Evolutionary conservation across 1,284 basidiomycete genomes (phyloP), one percentile per base, ranked within the genome.

Genomic region (Psilocybe mexicana): DNA sequence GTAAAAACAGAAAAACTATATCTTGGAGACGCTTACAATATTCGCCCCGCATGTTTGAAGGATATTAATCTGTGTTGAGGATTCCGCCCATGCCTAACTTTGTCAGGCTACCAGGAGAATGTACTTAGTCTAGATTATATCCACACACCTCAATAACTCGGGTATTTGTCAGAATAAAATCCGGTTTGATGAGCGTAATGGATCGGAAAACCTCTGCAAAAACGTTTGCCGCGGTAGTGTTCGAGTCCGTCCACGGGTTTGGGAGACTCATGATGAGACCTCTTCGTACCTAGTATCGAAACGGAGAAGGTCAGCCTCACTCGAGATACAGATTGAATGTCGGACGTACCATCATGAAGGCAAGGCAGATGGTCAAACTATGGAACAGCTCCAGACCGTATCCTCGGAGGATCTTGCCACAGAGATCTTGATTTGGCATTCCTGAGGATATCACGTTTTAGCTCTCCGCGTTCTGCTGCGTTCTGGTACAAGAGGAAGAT

Each of bases 331-430:
- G 23, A 33, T 8, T 3, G 26, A 30, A 25, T 5, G 6, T 38
- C 7, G n/a, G 2, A 8, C 43, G 24, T 44, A 52, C 49, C 48
- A 47, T 52, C 1, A 33, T 52, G 18, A 57, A 57, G 12, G 51
- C 44, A 2, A 56, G 18, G 14, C 25, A 28, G 42, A 56, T 33
- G 10, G 47, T 48, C n/a, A 50, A 23, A 48, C 48, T 51, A 14
- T 56, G 55, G 25, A 56, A 56, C 4, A 56, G 14, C 30, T 56
- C 55, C 12, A 56, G n/a, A 8, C 36, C 47, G 25, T 44, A 56
- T 11, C 47, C 18, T 8, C 55, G 42, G 6, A 56, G 38, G 18
- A 51, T 42, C 14, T 28, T 40, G 11, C 55, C 48, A 2, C 47
- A 6, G 2, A 56, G 30, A 2, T 50, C 10, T n/a, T 44, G 55